Base-by-base conservation (phyloP, 2,329 filamentous ascomycete species). In the Grosmannia huntii region DNA sequence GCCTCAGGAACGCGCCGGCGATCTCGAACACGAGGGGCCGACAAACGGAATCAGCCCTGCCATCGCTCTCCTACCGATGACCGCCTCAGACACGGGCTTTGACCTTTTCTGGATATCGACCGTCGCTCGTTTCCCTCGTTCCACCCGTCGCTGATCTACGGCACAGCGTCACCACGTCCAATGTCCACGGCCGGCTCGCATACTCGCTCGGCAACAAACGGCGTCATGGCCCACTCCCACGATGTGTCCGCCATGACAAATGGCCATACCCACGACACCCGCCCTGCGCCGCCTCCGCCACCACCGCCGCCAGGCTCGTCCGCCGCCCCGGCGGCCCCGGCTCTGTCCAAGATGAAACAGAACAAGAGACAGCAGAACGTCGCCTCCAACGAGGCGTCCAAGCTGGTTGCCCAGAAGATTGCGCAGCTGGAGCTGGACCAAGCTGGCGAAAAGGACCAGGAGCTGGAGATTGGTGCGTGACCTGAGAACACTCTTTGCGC, bases 361-460 rank as follows among this genome's bases (percentile, higher is more conserved):
- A 82, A 78, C 58, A 95, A 95, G 75, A 83, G 80, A 65, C 95
- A 95, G 75, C 95, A 95, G 74, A 77, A 81, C 53, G 75, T 89
- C 63, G 91, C 96, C 69, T 87, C 89, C 23, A 89, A 83, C 66
- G 94, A 97, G 72, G 90, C 91, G 53, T 90, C 90, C 61, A 95
- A 96, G 72, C 81, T 96, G 63, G 82, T 99, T 56, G 87, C 91
- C 62, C 90, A 91, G 62, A 90, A 95, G 68, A 96, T 99, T 69
- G 92, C 90, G 25, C 94, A 97, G 74, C 77, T 99, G 60, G 94
- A 99, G 72, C 87, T 90, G 62, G 91, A 96, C 77, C 89, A 87
- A 55, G 90, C 90, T 12, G 89, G 90, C 60, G 91, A 96, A 70
- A 96, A 95, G 72, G 92, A 95, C 65, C 90, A 96, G 73, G 91